Percentiles rank a stretch among this genome's conserved stretches.
Evolutionary conservation across 2,329 filamentous ascomycete species (phyloP).

Genomic region (Phyllosticta citriasiana): DNA sequence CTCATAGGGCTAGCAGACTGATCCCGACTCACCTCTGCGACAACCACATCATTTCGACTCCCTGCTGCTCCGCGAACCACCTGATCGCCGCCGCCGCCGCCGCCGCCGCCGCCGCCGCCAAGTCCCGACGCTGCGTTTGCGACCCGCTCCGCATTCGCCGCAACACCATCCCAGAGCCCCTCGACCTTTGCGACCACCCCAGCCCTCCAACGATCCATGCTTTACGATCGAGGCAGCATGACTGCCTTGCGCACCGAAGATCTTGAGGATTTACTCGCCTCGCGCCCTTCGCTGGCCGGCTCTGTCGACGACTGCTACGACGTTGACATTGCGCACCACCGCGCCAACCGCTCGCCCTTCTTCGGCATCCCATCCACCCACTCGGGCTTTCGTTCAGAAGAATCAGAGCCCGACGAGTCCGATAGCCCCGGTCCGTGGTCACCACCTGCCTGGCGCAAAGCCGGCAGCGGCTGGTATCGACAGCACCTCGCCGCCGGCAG

Average conservation of each 20-base stretch:
- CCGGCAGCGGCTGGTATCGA: slow-evolving; percentile 50
- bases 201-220: neutral
- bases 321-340: slow-evolving; percentile 24
- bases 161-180: slow-evolving; percentile 3
- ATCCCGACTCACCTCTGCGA: slow-evolving; percentile 6
- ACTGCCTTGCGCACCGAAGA: slow-evolving; percentile 6
- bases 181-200: slow-evolving; percentile 2
- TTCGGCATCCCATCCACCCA: slow-evolving; percentile 49
- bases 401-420: slow-evolving; percentile 35
- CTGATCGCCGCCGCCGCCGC: neutral
- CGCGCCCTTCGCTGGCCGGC: slow-evolving; percentile 26
- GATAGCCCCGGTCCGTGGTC: slow-evolving; percentile 48
- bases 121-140: slow-evolving; percentile 1
- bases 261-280: slow-evolving; percentile 1
- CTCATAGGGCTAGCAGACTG: slow-evolving; percentile 7
- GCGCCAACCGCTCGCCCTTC: slow-evolving; percentile 35
- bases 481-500: slow-evolving; percentile 27
- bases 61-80: neutral
- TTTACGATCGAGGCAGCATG: slow-evolving; percentile 9
- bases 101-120: neutral
- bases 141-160: neutral
- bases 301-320: slow-evolving; percentile 30
- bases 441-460: slow-evolving; percentile 54
- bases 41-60: neutral
- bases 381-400: slow-evolving; percentile 52